Evolutionary conservation across 2,329 filamentous ascomycete species (phyloP).

Genomic region (Penicillium sp.): DNA sequence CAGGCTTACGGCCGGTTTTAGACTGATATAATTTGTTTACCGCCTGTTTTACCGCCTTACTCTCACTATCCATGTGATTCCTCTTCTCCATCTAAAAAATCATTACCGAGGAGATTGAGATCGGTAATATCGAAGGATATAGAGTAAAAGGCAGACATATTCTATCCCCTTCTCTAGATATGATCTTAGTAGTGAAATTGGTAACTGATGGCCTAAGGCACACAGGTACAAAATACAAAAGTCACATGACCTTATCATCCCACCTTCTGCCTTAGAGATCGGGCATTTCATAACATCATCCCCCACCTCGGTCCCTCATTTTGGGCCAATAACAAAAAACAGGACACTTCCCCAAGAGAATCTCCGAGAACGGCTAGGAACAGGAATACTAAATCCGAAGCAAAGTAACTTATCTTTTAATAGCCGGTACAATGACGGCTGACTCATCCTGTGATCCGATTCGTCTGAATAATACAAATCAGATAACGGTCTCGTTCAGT

Average conservation of each 20-base stretch:
- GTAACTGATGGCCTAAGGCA: neutral
- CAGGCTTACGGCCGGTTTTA: too few relatives aligned
- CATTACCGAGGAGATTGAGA: too few relatives aligned
- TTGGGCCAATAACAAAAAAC: neutral
- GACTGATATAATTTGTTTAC: too few relatives aligned
- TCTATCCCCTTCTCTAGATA: too few relatives aligned
- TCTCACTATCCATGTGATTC: too few relatives aligned
- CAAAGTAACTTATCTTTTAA: neutral
- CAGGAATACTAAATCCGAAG: neutral
- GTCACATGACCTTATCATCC: neutral
- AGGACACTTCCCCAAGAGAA: neutral
- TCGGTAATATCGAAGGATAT: too few relatives aligned
- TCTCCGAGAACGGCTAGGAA: neutral
- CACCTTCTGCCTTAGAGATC: neutral
- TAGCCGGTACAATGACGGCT: neutral
- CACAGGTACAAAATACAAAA: neutral
- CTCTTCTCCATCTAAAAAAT: too few relatives aligned
- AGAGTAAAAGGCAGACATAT: too few relatives aligned
- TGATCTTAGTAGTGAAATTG: too few relatives aligned
- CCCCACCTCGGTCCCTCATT: neutral
- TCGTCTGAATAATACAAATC: neutral
- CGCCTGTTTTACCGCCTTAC: too few relatives aligned
- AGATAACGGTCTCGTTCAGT: constrained; percentile 11
- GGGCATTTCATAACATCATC: neutral
- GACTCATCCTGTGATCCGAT: neutral